These are phyloP conservation scores for Lipomyces yamadae DNA, from an alignment of 805 yeast species.

Conservation along the genomic window DNA sequence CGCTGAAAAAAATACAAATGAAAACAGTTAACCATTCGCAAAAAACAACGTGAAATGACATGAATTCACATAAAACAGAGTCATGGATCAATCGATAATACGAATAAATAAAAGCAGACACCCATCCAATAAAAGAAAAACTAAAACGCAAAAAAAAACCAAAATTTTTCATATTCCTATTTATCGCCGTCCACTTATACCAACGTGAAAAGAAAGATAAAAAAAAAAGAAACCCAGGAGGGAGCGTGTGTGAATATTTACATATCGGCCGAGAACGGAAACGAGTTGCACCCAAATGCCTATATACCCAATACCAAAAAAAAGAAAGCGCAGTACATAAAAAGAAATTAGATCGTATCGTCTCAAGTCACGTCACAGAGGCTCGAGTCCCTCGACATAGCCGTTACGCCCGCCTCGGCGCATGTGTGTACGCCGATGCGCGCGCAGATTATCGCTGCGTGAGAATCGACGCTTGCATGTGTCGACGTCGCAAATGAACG, in stretches of 20 bases:
- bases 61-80: conserved; percentile 2
- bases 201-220: neutral
- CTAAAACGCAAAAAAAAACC: neutral
- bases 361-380: neutral
- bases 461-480: conserved; percentile 38
- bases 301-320: conserved; percentile 3
- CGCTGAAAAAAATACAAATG: neutral
- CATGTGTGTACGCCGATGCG: conserved; percentile 74
- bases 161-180: neutral
- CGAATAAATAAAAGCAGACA: neutral
- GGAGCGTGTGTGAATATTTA: neutral
- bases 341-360: neutral
- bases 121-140: neutral
- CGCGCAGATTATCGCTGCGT: conserved; percentile 69
- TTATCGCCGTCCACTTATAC: neutral
- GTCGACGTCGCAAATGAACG: conserved; percentile 51
- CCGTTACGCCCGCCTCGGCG: conserved; percentile 51
- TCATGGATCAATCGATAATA: neutral
- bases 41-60: neutral
- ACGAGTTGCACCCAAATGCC: conserved; percentile 5
- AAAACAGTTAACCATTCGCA: too few species aligned
- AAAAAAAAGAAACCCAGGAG: neutral
- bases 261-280: neutral
- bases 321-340: conserved; percentile 4
- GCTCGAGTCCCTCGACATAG: conserved; percentile 47